phyloP scores from a whole-genome alignment of 768 basidiomycete genomes.

The Rhodotorula toruloides region DNA sequence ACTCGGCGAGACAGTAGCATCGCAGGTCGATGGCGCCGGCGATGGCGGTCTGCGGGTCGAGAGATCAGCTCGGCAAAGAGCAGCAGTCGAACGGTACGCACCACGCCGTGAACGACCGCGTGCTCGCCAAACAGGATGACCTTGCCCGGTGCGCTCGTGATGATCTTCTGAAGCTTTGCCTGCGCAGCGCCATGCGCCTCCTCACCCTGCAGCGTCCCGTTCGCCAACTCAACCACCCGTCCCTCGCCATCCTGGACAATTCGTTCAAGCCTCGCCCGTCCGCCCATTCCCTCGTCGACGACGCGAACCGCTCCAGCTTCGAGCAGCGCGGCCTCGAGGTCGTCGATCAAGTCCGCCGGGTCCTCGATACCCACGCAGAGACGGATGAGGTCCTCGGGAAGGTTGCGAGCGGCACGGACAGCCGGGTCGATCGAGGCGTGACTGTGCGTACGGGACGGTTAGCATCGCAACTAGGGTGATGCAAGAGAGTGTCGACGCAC shows the following conservation, averaged over 20 bases:
- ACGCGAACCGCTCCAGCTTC: slow-evolving; percentile 76
- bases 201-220: not conserved
- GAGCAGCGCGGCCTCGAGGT: slow-evolving; percentile 85
- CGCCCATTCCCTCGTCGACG: slow-evolving; percentile 38
- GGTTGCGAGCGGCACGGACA: slow-evolving; percentile 86
- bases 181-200: not conserved
- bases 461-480: not conserved
- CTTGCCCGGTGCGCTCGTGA: slow-evolving; percentile 94
- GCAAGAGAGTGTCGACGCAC: slow-evolving; percentile 56
- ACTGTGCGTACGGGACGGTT: slow-evolving; percentile 48
- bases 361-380: slow-evolving; percentile 99
- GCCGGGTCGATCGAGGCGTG: slow-evolving; percentile 97
- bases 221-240: not conserved
- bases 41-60: slow-evolving; percentile 66
- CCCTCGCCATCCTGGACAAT: not conserved
- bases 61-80: slow-evolving; percentile 9
- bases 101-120: slow-evolving; percentile 94
- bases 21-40: slow-evolving; percentile 93
- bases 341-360: slow-evolving; percentile 82
- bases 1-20: slow-evolving; percentile 78
- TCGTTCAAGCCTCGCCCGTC: slow-evolving; percentile 36
- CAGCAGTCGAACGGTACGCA: slow-evolving; percentile 51
- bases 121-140: slow-evolving; percentile 98
- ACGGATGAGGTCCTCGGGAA: slow-evolving; percentile 97
- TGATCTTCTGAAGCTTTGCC: slow-evolving; percentile 51